A percentile compares a stretch with the other conserved stretches of the same genome.
These are phyloP conservation scores for Cercospora zeina DNA, from an alignment of 2,329 filamentous ascomycete genomes.

Conservation along the genomic window DNA sequence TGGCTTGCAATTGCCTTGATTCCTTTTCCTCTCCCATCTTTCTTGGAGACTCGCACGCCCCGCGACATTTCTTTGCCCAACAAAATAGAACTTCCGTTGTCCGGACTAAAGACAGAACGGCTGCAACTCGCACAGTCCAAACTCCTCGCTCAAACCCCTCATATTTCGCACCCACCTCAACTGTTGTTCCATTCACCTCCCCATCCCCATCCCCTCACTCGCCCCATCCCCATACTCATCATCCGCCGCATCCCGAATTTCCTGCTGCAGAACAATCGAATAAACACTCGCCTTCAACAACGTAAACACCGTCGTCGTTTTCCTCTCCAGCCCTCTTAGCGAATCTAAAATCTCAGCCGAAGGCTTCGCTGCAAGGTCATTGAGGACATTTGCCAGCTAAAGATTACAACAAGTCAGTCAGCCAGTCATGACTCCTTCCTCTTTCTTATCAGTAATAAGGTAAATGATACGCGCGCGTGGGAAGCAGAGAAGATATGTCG, in stretches of 20 bases:
- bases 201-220: conserved; percentile 6
- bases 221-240: not conserved
- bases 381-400: conserved; percentile 60
- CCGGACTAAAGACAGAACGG: not conserved
- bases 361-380: conserved; percentile 63
- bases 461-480: no score
- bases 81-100: not conserved
- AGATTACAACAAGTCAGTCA: no score
- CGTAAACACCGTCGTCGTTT: conserved; percentile 93
- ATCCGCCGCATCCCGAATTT: conserved; percentile 71
- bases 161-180: not conserved
- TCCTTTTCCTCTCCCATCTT: not conserved
- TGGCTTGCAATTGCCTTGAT: not conserved
- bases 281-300: conserved; percentile 97
- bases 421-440: no score
- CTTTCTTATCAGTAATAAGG: conserved; percentile 10
- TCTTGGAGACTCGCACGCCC: no score
- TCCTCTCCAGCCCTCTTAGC: conserved; percentile 83
- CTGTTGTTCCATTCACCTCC: not conserved
- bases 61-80: not conserved
- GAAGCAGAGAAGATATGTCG: no score
- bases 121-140: not conserved
- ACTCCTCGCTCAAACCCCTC: conserved; percentile 6
- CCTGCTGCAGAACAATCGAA: conserved; percentile 96
- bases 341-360: conserved; percentile 78